A percentile compares a stretch with the other conserved stretches of the same genome.
These are phyloP conservation scores for Hydnomerulius pinastri DNA, from an alignment of 768 basidiomycete species.

Conservation along the genomic window DNA sequence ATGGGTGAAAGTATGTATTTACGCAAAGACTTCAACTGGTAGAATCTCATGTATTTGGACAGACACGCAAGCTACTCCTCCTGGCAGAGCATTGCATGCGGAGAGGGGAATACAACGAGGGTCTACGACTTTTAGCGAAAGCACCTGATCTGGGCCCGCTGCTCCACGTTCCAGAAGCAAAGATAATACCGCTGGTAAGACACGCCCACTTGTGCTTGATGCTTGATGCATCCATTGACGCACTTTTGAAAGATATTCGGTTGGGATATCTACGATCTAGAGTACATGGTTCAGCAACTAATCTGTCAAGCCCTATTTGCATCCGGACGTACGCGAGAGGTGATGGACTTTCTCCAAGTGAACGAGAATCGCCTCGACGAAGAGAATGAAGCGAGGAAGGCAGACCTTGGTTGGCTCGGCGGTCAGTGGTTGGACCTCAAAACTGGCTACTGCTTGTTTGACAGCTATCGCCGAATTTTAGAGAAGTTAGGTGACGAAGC, in stretches of 20 bases:
- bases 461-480: conserved; percentile 6
- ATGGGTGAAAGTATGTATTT: background rate
- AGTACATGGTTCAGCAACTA: background rate
- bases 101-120: background rate
- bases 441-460: background rate
- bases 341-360: background rate
- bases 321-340: background rate
- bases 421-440: conserved; percentile 7
- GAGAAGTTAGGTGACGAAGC: conserved; percentile 16
- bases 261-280: conserved; percentile 7
- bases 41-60: too few relatives aligned
- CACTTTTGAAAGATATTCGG: conserved; percentile 11
- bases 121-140: conserved; percentile 1
- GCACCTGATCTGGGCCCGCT: conserved; percentile 1
- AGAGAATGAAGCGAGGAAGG: conserved; percentile 2
- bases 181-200: conserved; percentile 6
- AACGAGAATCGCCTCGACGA: conserved; percentile 1
- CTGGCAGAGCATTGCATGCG: conserved; percentile 7
- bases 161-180: conserved; percentile 1
- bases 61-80: conserved; percentile 4
- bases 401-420: conserved; percentile 8
- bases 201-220: too few relatives aligned
- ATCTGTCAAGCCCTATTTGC: conserved; percentile 8
- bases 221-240: too few relatives aligned
- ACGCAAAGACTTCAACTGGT: background rate